Base-by-base conservation (phyloP, 1,139 yeast genomes). In the Suhomyces bribrorum region DNA sequence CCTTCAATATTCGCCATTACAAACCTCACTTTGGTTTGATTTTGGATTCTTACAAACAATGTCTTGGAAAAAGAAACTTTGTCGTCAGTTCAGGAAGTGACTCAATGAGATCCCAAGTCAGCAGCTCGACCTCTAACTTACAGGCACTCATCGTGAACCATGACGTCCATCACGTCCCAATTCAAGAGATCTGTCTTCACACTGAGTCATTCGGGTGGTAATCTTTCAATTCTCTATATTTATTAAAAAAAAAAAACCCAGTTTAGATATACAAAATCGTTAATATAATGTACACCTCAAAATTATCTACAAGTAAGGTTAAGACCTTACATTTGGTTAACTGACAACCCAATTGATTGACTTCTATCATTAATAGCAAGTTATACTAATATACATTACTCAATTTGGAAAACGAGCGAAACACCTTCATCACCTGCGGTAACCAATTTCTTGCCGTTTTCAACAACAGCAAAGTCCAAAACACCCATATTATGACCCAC, bases 371-470 rank as follows among this genome's bases (percentile, higher is more conserved):
- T 20, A 20, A 8, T n/a, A n/a, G n/a, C n/a, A n/a, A 20, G 20
- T 30, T 26, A n/a, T 25, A 22, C 31, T 29, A 35, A 14, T 27
- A 24, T 34, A 37, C 33, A 34, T 27, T 47, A 37, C 36, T 50
- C 48, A 30, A 38, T 44, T 27, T 45, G 72, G 53, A 82, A 90
- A 6, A 92, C 78, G 50, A 92, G 70, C 6, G 95, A 81, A 25
- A 92, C 97, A 49, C 96, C 96, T 61, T 92, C 98, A 60, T 92
- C 98, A 46, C 97, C 97, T n/a, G 97, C 98, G 18, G 97, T 87
- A 29, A 89, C 76, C 35, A 94, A 57, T 56, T 84, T 81, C 41
- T 59, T 74, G 29, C 87, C 90, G 31, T 75, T 66, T n/a, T 79
- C 79, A 28, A 71, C 58, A 32, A 81, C 54, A 11, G 84, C 79